Conservation (phyloP, 2,329 filamentous ascomycete species). For the Cryphonectria nitschkei region DNA sequence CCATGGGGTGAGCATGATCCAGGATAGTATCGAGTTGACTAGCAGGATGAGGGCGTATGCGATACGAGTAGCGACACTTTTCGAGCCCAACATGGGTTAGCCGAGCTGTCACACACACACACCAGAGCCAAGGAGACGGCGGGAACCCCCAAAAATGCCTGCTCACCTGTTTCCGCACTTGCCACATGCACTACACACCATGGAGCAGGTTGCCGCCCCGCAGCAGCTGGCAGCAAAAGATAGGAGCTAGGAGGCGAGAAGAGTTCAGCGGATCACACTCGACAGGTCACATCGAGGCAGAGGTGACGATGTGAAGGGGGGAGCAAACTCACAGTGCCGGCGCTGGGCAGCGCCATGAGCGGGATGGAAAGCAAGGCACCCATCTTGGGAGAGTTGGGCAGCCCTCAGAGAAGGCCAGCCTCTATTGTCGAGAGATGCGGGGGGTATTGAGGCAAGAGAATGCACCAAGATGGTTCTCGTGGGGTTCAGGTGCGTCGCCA, state of each 20-base stretch:
- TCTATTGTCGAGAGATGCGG: slow-evolving; percentile 7
- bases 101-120: slow-evolving; percentile 27
- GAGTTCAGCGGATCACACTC: slow-evolving; percentile 11
- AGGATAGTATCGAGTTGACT: slow-evolving; percentile 94
- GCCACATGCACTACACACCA: slow-evolving; percentile 92
- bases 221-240: slow-evolving; percentile 89
- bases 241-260: slow-evolving; percentile 59
- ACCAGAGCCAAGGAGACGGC: slow-evolving; percentile 11
- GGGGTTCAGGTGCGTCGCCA: not conserved
- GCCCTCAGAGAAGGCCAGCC: slow-evolving; percentile 6
- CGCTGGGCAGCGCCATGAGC: slow-evolving; percentile 83
- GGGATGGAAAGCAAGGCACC: slow-evolving; percentile 90
- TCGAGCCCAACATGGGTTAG: slow-evolving; percentile 17
- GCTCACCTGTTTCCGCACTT: slow-evolving; percentile 92
- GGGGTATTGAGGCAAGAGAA: not conserved
- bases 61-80: slow-evolving; percentile 92
- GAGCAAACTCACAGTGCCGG: slow-evolving; percentile 72
- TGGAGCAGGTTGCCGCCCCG: slow-evolving; percentile 93
- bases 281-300: not conserved
- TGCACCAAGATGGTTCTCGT: not conserved
- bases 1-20: slow-evolving; percentile 99
- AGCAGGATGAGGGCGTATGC: slow-evolving; percentile 91
- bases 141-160: slow-evolving; percentile 8
- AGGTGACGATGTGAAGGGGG: not conserved
- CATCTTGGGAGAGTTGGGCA: slow-evolving; percentile 60